Conservation (phyloP, 2,329 filamentous ascomycete species). For the Coniochaeta sp. region DNA sequence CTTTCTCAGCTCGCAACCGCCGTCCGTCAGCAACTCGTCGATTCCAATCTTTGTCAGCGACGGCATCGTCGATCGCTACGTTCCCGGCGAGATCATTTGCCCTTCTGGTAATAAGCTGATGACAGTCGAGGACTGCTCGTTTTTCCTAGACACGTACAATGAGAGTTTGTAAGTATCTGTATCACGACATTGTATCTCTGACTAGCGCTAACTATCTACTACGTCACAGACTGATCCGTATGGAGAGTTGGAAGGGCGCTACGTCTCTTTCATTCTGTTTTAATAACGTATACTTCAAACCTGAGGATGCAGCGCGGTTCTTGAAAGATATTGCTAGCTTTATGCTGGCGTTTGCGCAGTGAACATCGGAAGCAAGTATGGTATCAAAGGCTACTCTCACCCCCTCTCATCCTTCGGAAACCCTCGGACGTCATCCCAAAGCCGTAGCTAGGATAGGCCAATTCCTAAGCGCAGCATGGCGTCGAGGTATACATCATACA, state of each 20-base stretch:
- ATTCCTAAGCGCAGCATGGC: too few species aligned
- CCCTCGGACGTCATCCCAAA: too few species aligned
- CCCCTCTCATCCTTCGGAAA: too few species aligned
- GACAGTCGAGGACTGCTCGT: not conserved
- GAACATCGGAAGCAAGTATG: not conserved
- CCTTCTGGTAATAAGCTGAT: not conserved
- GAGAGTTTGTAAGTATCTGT: not conserved
- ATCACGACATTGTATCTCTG: not conserved
- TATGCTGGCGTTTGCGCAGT: not conserved
- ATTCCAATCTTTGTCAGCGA: not conserved
- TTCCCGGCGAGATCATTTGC: not conserved
- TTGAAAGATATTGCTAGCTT: not conserved
- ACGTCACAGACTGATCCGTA: not conserved
- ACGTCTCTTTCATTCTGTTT: not conserved
- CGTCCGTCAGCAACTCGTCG: not conserved
- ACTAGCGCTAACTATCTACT: not conserved
- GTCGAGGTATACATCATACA: too few species aligned
- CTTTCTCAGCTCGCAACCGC: not conserved
- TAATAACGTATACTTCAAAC: not conserved
- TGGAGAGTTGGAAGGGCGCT: not conserved
- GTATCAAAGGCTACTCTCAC: too few species aligned
- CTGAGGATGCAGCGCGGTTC: not conserved
- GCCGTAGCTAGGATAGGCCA: too few species aligned
- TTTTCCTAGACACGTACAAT: not conserved
- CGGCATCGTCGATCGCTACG: not conserved